These are phyloP conservation scores for Fabrea salina DNA, from an alignment of 169 alveolate species.

Conservation along the genomic window DNA sequence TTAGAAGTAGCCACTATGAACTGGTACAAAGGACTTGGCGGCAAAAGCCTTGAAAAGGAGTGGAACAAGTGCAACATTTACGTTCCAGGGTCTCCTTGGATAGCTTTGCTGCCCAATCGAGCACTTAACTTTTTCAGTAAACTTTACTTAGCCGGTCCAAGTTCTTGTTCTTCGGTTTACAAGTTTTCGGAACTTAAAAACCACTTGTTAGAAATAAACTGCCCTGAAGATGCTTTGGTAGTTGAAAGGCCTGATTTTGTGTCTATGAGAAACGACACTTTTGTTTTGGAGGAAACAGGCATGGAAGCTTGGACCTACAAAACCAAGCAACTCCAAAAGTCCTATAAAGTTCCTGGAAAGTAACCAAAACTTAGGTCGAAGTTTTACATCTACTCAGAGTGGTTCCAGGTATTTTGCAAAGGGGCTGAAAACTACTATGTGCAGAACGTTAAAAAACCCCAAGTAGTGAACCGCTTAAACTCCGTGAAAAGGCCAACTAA, in stretches of 20 bases:
- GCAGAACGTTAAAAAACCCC: background rate
- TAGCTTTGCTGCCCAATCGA: background rate
- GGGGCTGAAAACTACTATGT: conserved; percentile 11
- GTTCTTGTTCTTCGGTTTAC: background rate
- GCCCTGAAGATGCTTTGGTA: background rate
- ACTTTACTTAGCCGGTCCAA: background rate
- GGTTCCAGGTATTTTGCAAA: conserved; percentile 24
- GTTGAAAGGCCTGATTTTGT: conserved; percentile 20
- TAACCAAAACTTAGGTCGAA: background rate
- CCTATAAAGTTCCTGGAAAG: background rate
- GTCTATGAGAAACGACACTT: background rate
- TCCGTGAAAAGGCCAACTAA: background rate
- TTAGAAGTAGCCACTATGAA: background rate
- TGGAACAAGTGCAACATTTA: background rate
- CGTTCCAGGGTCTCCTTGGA: conserved; percentile 16
- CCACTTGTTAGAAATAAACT: background rate
- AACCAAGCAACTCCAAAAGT: background rate
- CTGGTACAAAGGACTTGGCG: background rate
- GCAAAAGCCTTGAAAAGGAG: background rate
- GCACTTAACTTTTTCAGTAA: conserved; percentile 28
- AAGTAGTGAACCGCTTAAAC: background rate
- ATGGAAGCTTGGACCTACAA: background rate
- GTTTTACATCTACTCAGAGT: background rate
- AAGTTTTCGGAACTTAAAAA: background rate
- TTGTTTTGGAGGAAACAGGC: conserved; percentile 8